Base-by-base conservation (phyloP, 352 stramenopile species). In the Globisporangium radiosum region DNA sequence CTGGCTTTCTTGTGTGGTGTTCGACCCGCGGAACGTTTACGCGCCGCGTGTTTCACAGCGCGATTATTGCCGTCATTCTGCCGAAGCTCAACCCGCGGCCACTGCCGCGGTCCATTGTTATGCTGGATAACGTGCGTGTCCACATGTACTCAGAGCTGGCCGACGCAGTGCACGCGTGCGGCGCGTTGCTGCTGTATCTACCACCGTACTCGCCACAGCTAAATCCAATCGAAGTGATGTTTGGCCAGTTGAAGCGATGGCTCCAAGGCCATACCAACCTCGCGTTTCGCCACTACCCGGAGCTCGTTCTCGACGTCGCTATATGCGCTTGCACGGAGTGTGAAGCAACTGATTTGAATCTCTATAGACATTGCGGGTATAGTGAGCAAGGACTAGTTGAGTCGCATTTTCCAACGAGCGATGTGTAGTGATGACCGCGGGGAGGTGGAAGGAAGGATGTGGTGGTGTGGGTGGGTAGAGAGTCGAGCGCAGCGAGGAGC, bases 81-180 rank as follows among this genome's bases (percentile, higher is more conserved):
- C 52, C 42, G 25, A 11, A 40, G 4, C 47, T 72, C 2, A 69
- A 63, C 25, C 62, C 66, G 5, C 64, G 51, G 54, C 58, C 62
- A 0, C 40, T 69, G 3, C 66, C 58, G 15, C 47, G 58, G 10
- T 72, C 62, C 2, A 72, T 72, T 17, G 64, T 67, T 2, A 33
- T 69, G 0, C 4, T 72, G 5, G 66, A 72, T 52, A 72, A 69
- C 39, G 66, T 58, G 0, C 17, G 47, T 0, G 69, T 65, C 25
- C 62, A 69, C 43, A 72, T 72, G 66, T 72, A 67, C 33, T 6
- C 3, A 1, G 59, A 72, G 45, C 42, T 72, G 0, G 62, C 64
- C 11, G 50, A 53, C 2, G 58, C 49, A 8, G 48, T 67, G 10
- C 66, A 69, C 50, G 10, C 47, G 7, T 36, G 36, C 15, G 62